Base-by-base conservation (phyloP, 2,329 filamentous ascomycete species). In the Cytospora chrysosperma region DNA sequence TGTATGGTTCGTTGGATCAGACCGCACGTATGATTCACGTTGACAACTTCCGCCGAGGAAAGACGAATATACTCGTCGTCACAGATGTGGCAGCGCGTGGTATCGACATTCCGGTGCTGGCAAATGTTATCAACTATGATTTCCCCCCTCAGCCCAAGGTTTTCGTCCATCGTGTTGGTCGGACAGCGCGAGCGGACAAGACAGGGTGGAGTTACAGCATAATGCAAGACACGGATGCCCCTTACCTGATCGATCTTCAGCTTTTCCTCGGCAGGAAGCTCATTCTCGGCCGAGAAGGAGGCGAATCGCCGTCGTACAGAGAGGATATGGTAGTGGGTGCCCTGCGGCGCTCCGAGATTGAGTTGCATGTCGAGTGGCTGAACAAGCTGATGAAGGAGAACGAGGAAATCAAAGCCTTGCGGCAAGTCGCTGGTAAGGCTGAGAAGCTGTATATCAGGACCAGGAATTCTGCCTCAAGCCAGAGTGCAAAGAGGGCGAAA, bases 41-140 rank as follows among this genome's bases (percentile, higher is more conserved):
- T 17, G 89, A 96, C 64, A 89, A 93, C 67, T 99, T 99, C 75
- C 85, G 96, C 64, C 83, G 82, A 27, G 95, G 95, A 8, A 85
- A 89, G 67, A 90, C 92, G 0, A 94, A 97, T 69, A 93, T 99
- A 55, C 79, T 99, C 10, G 93, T 99, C 3, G 94, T 98, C 52
- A 99, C 95, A 1, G 95, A 99, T 74, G 93, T 99, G 60, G 95
- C 95, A 17, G 95, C 95, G 26, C 86, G 95, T 81, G 94, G 95
- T 86, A 96, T 99, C 66, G 95, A 99, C 86, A 97, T 99, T 69
- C 95, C 95, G 0, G 85, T 97, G 54, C 83, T 99, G 40, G 93
- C 92, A 62, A 98, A 99, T 73, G 95, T 99, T 64, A 94, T 99
- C 80, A 98, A 99, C 80, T 99, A 96, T 76, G 94, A 98, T 73